These are phyloP conservation scores for Asclepias syriaca DNA, from an alignment of 257 asterid genomes.

Conservation along the genomic window DNA sequence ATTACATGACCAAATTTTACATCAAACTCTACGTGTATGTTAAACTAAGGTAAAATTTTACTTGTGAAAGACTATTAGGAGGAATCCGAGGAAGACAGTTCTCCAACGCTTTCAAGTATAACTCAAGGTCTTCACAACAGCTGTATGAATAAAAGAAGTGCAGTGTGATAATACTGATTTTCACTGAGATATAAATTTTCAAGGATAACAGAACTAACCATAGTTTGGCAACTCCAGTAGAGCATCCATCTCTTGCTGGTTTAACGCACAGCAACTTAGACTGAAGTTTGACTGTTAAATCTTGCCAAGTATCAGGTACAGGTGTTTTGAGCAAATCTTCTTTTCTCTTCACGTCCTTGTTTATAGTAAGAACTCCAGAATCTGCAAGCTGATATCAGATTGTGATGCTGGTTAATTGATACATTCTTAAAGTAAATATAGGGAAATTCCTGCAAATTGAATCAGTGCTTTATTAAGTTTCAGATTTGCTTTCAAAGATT, in stretches of 20 bases:
- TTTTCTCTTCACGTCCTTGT: constrained; percentile 56
- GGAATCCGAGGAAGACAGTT: constrained; percentile 56
- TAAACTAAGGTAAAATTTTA: constrained; percentile 14
- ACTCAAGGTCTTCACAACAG: constrained; percentile 56
- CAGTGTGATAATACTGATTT: neutral
- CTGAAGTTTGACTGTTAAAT: constrained; percentile 57
- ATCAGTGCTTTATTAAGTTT: neutral
- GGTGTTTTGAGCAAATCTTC: constrained; percentile 45
- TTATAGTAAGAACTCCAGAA: constrained; percentile 68
- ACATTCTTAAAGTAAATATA: neutral
- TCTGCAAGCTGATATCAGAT: constrained; percentile 47
- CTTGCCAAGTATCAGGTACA: constrained; percentile 50
- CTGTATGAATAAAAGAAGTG: constrained; percentile 31
- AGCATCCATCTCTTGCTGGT: constrained; percentile 95
- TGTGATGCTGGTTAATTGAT: constrained; percentile 13
- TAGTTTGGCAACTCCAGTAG: constrained; percentile 90
- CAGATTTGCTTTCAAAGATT: neutral
- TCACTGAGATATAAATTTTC: neutral
- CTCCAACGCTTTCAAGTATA: constrained; percentile 60
- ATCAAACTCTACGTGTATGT: neutral
- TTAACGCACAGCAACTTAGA: constrained; percentile 64
- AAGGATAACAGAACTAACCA: constrained; percentile 32
- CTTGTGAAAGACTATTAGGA: constrained; percentile 81
- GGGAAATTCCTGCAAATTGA: neutral
- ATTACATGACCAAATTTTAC: neutral